Evolutionary conservation across 768 basidiomycete genomes (phyloP), one percentile per base, ranked within the genome.

Genomic region (Rickenella mellea): DNA sequence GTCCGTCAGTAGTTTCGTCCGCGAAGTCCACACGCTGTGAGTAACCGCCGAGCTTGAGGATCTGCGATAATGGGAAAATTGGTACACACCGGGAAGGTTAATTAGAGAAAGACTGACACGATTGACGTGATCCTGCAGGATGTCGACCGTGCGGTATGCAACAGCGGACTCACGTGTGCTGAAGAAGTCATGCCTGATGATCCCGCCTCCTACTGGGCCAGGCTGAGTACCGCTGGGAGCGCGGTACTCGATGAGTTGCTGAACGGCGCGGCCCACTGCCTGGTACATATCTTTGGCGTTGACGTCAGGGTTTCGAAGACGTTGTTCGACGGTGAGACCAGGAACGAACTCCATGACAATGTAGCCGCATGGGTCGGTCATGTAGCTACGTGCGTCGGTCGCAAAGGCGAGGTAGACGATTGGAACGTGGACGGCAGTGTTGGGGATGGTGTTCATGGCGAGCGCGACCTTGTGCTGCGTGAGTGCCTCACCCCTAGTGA

Each of bases 341-440:
- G 25, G 43, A 25, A 47, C 30, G 44, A 5, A 48, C 41, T 45
- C 44, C 11, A 20, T 31, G 40, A 45, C 41, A 27, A 45, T 45
- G n/a, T n/a, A n/a, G n/a, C n/a, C n/a, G n/a, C n/a, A n/a, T n/a
- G n/a, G n/a, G n/a, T n/a, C n/a, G n/a, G n/a, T n/a, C n/a, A n/a
- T n/a, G 41, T 31, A 45, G 25, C 42, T 40, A 22, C 2, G 39
- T 39, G 21, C 40, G 28, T 27, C 28, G 27, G 17, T 20, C 27
- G 17, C 15, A 29, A 45, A 45, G 5, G 44, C 44, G 40, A 45
- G 40, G 44, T 41, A 45, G 6, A 45, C 44, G 29, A 4, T 2
- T 25, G 44, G 44, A 29, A 27, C 44, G 21, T 40, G 44, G 12
- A 45, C 44, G 15, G 43, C 43, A 14, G 43, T 27, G 41, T 27